Evolutionary conservation across 2,329 filamentous ascomycete genomes (phyloP).

Genomic region (Calonectria fujianensis): DNA sequence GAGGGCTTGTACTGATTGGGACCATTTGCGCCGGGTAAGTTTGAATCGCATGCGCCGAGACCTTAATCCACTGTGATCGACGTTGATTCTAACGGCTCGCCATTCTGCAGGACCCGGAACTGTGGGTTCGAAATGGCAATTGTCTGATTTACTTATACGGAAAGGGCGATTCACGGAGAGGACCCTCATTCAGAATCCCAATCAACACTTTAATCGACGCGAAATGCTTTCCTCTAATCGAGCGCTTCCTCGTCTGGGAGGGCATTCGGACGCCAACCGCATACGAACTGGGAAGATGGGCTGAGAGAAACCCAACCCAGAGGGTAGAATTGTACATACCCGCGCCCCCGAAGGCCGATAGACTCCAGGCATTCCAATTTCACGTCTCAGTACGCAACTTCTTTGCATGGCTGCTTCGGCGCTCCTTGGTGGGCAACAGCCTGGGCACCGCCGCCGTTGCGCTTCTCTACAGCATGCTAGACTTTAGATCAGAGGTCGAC

Average conservation of each 20-base stretch:
- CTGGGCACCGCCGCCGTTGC: conserved; percentile 79
- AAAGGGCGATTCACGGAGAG: conserved; percentile 78
- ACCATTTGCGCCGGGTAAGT: conserved; percentile 68
- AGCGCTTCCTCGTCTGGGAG: conserved; percentile 67
- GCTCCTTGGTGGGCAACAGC: conserved; percentile 79
- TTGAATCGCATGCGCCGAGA: not conserved
- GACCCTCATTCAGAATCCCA: conserved; percentile 81
- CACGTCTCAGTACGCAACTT: conserved; percentile 84
- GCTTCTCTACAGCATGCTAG: conserved; percentile 79
- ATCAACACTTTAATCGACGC: conserved; percentile 74
- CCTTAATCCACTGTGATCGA: not conserved
- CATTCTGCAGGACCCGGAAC: conserved; percentile 77
- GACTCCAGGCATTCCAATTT: conserved; percentile 75
- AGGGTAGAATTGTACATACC: conserved; percentile 81
- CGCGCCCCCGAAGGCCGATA: conserved; percentile 72
- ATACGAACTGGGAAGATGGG: conserved; percentile 59
- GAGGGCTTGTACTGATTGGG: conserved; percentile 66
- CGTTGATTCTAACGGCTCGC: not conserved
- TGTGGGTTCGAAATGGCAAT: conserved; percentile 81
- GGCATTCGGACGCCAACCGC: conserved; percentile 48
- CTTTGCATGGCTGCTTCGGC: conserved; percentile 81
- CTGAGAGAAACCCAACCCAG: conserved; percentile 55
- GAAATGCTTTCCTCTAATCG: conserved; percentile 77
- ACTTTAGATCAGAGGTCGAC: conserved; percentile 72
- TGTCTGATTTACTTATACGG: conserved; percentile 82